Evolutionary conservation across 106 monocot genomes (phyloP), one percentile per base, ranked within the genome.

Genomic region (Dendrobium huoshanense): DNA sequence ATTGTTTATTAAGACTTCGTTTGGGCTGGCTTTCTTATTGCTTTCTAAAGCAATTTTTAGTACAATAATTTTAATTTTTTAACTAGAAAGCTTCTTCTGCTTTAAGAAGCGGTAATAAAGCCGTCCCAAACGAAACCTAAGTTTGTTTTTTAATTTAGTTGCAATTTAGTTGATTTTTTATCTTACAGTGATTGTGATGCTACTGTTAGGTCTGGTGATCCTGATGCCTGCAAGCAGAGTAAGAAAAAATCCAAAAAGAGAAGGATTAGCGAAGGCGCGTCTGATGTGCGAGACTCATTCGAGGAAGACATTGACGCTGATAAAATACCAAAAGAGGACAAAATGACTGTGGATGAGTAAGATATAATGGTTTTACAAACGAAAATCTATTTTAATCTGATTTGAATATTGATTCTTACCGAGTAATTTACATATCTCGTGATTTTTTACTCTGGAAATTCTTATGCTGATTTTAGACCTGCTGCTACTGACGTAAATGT

Each of bases 241-340:
- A 90, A 88, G 76, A 93, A 88, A 83, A 88, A 83, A 72, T 87
- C 75, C 42, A 92, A 83, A 79, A 93, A 81, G 75, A 88, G 80
- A 65, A 81, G 18, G 73, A 55, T 20, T 45, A 79, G 80, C 72
- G 80, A 76, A 76, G 15, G 13, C 0, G 2, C 27, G 13, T 76
- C 49, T 2, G 76, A 29, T 27, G 49, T 15, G 49, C 10, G 15
- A 24, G 15, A 51, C 24, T 49, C 11, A 1, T 2, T 10, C 25
- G 51, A 29, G 10, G 48, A 74, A 10, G 41, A 19, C 76, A 76
- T 76, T 42, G n/a, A 41, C 5, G 4, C 49, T 1, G 76, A 48
- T 11, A 27, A 22, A 4, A 9, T 76, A 27, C 45, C 40, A 11
- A 4, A 76, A 25, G 76, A 15, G 5, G 76, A 76, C 10, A 24